Evolutionary conservation across 768 basidiomycete species (phyloP), one percentile per base, ranked within the genome.

Genomic region (Auriculariales sp.): DNA sequence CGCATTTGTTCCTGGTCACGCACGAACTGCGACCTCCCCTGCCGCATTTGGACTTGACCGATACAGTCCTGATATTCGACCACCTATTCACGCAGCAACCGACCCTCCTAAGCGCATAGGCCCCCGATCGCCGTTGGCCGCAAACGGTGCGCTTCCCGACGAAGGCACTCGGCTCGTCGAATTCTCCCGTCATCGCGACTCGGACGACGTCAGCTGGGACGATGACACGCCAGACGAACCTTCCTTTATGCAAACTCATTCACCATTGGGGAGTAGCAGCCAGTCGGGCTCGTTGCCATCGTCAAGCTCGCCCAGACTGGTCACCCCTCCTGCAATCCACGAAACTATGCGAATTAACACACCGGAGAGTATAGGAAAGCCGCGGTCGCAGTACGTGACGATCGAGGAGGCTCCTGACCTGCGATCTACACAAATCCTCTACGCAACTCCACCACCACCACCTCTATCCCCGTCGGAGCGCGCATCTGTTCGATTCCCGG

Each of bases 21-120:
- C 27, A 25, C 39, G 50, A 5, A 51, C 45, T 25, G 50, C 50
- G 2, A 51, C 50, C 3, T 19, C 44, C 4, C 50, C 50, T 14
- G 39, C 22, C 39, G 44, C 44, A n/a, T 14, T 51, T 17, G 50
- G 50, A 15, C 10, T 28, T 9, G 42, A 44, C 39, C 9, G 39
- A 19, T 7, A 7, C 19, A n/a, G 14, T 10, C 22, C 22, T 25
- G 39, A 19, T 10, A 25, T 44, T 2, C 17, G 12, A 10, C 39
- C 19, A 9, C 39, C 39, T 2, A 10, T n/a, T 2, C 39, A 44
- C 39, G 17, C 39, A 5, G 39, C 39, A 25, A 44, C 39, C 22
- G 39, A 44, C 39, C 39, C 39, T 19, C 7, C 35, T 6, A 7
- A 12, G 39, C 19, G 39, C 5, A 3, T 44, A 11, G 39, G 12